Percentiles rank a stretch among this genome's conserved stretches.
These are phyloP conservation scores for Anisodus tanguticus DNA, from an alignment of 257 asterid genomes.

Conservation along the genomic window DNA sequence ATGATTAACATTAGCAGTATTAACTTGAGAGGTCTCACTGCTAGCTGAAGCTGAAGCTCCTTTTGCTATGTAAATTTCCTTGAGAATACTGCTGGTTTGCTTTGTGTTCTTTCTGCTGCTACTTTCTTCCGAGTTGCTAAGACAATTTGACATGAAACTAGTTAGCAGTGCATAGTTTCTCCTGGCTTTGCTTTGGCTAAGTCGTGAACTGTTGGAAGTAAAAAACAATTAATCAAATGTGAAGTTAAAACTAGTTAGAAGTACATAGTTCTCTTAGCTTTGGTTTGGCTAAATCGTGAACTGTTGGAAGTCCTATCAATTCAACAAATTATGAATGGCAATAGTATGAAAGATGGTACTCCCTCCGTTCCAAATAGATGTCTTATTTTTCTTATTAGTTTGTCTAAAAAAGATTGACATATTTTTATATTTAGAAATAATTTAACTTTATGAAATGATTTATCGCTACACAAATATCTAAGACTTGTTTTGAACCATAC, in stretches of 20 bases:
- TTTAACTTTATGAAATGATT: too few species aligned
- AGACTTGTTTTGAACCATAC: too few species aligned
- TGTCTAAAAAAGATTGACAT: too few species aligned
- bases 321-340: too few species aligned
- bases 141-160: conserved; percentile 1
- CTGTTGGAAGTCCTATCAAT: background rate
- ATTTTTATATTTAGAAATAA: too few species aligned
- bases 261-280: background rate
- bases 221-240: background rate
- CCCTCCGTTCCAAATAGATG: too few species aligned
- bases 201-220: background rate
- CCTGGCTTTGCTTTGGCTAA: background rate
- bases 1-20: background rate
- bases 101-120: background rate
- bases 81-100: background rate
- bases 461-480: too few species aligned
- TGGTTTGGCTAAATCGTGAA: background rate
- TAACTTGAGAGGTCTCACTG: background rate
- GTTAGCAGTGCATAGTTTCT: background rate
- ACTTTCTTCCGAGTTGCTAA: background rate
- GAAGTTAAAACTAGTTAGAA: background rate
- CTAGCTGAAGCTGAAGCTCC: background rate
- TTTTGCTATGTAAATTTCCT: background rate
- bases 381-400: too few species aligned
- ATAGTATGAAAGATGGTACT: too few species aligned